Percentiles rank a stretch among this genome's conserved stretches.
Conservation (phyloP, 2,329 filamentous ascomycete species). For the Trichoderma semiorbis region DNA sequence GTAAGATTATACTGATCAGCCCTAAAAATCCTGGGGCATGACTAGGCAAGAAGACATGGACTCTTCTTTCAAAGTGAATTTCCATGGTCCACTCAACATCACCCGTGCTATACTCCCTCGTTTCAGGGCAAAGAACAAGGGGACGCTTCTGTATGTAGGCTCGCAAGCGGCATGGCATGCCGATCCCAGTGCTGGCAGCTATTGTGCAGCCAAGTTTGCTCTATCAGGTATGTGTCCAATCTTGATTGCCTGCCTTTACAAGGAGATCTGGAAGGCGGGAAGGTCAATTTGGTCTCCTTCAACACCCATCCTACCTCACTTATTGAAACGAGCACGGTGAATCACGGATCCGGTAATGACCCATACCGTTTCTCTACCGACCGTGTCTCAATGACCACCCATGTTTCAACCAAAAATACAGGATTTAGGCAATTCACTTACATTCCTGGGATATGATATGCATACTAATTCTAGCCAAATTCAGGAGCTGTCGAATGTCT, state of each 20-base stretch:
- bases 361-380: not conserved
- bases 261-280: not conserved
- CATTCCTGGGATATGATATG: not conserved
- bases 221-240: constrained; percentile 27
- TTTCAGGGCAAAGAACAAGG: constrained; percentile 29
- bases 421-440: not conserved
- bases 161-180: constrained; percentile 35
- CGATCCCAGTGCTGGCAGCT: constrained; percentile 31
- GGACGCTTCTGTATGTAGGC: constrained; percentile 35
- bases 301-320: not conserved
- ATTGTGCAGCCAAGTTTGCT: constrained; percentile 33
- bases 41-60: constrained; percentile 27
- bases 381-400: not conserved
- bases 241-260: not conserved
- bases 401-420: not conserved
- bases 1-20: not conserved
- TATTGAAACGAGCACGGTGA: not conserved
- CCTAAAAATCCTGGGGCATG: not conserved
- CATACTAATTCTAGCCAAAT: not conserved
- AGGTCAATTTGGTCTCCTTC: not conserved
- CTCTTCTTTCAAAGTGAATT: constrained; percentile 33
- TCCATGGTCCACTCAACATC: constrained; percentile 37
- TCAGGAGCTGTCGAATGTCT: constrained; percentile 27
- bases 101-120: constrained; percentile 34
- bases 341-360: not conserved